Conservation (phyloP, 1,284 basidiomycete genomes). For the Sanghuangporus weigelae region DNA sequence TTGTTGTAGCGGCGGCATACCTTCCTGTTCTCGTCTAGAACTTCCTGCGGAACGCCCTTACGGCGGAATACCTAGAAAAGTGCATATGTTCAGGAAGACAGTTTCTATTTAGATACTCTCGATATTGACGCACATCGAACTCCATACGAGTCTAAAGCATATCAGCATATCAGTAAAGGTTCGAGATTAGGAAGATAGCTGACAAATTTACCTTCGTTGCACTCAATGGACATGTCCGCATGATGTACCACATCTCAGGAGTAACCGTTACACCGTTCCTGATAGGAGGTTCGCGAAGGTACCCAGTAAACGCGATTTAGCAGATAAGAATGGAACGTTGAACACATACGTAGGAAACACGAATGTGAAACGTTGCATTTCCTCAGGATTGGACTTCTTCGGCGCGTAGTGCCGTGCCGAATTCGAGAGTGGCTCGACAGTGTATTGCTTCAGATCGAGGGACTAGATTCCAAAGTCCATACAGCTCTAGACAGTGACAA, state of each 20-base stretch:
- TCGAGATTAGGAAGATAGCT: background rate
- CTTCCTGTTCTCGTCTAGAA: slow-evolving; percentile 21
- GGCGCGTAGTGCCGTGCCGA: slow-evolving; percentile 20
- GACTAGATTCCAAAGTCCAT: slow-evolving; percentile 11
- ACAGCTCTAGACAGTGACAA: background rate
- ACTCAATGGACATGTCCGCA: slow-evolving; percentile 21
- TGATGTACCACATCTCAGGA: slow-evolving; percentile 23
- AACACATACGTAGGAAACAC: slow-evolving; percentile 20
- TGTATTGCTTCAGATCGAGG: slow-evolving; percentile 22
- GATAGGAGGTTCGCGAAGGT: background rate
- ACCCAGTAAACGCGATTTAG: background rate
- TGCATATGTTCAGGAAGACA: background rate
- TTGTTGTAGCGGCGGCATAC: slow-evolving; percentile 7
- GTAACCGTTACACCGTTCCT: slow-evolving; percentile 19
- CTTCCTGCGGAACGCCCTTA: slow-evolving; percentile 21
- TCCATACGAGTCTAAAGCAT: slow-evolving; percentile 13
- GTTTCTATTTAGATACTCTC: background rate
- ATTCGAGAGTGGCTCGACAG: slow-evolving; percentile 22
- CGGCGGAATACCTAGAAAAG: slow-evolving; percentile 19
- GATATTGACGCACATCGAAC: slow-evolving; percentile 10
- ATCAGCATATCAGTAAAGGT: background rate
- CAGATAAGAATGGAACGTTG: background rate
- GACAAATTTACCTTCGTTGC: slow-evolving; percentile 18
- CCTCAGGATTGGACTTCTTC: slow-evolving; percentile 13
- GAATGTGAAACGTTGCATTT: slow-evolving; percentile 21